Percentiles rank a stretch among this genome's conserved stretches.
phyloP scores from a whole-genome alignment of 2,329 filamentous ascomycete species.

The Fusarium sp. region DNA sequence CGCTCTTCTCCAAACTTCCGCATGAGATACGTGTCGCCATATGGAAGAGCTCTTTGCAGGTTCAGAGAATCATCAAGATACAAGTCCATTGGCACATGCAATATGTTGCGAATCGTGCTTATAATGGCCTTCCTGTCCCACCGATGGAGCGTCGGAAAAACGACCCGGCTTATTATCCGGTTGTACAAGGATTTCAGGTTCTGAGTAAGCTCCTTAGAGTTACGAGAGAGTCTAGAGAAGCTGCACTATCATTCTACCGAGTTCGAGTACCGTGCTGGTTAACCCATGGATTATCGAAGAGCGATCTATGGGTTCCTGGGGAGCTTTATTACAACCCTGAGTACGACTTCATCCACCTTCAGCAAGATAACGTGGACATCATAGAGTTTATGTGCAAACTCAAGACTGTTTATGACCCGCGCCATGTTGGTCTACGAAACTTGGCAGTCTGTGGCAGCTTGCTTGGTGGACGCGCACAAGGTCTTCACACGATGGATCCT shows the following conservation, averaged over 20 bases:
- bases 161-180: not conserved
- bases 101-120: not conserved
- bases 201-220: not conserved
- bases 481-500: not conserved
- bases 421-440: not conserved
- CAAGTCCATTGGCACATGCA: not conserved
- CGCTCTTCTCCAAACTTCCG: not conserved
- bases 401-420: not conserved
- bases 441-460: not conserved
- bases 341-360: not conserved
- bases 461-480: fast-evolving
- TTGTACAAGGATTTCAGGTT: not conserved
- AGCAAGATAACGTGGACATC: not conserved
- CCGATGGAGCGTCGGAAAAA: not conserved
- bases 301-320: not conserved
- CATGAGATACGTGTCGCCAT: not conserved
- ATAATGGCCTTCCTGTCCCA: not conserved
- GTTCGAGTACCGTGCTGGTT: not conserved
- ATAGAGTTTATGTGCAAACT: not conserved
- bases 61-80: not conserved
- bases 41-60: not conserved
- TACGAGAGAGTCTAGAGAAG: not conserved
- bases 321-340: not conserved
- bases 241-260: not conserved
- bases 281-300: fast-evolving